These are phyloP conservation scores for Trapa bicornis DNA, from an alignment of 345 rosid species.

Conservation along the genomic window DNA sequence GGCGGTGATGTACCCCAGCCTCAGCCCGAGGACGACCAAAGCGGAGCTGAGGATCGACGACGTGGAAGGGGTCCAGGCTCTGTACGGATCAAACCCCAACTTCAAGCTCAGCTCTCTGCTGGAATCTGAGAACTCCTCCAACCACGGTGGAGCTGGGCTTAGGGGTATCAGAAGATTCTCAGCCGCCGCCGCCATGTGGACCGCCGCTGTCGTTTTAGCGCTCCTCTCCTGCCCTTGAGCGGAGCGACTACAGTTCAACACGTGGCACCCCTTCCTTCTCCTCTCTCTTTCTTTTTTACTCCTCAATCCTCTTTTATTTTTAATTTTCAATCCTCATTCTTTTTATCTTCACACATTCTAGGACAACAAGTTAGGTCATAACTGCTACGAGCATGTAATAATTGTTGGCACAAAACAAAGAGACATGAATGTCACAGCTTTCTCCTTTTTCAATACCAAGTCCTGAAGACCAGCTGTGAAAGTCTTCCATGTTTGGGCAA, in stretches of 20 bases:
- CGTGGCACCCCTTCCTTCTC: neutral
- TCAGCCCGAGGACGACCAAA: constrained; percentile 49
- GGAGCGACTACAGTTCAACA: neutral
- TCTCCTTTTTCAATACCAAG: too few relatives aligned
- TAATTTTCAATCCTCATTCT: neutral
- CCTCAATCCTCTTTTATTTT: neutral
- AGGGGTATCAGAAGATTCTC: constrained; percentile 5
- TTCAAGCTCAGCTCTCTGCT: constrained; percentile 46
- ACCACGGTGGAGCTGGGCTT: constrained; percentile 14
- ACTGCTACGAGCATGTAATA: too few relatives aligned
- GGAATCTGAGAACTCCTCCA: constrained; percentile 41
- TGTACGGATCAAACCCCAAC: constrained; percentile 72
- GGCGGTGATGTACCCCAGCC: constrained; percentile 91
- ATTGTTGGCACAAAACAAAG: too few relatives aligned
- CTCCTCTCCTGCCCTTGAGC: constrained; percentile 1
- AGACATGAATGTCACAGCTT: too few relatives aligned
- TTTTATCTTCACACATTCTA: neutral
- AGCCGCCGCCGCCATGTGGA: constrained; percentile 17
- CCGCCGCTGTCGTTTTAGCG: constrained; percentile 20
- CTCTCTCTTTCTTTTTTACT: neutral
- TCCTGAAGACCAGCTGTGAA: too few relatives aligned
- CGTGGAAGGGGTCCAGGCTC: constrained; percentile 62
- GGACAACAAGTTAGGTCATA: too few relatives aligned
- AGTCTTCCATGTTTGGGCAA: too few relatives aligned
- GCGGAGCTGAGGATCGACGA: constrained; percentile 67